phyloP scores from a whole-genome alignment of 495 filamentous ascomycete genomes.

The Aspergillus nanangensis region DNA sequence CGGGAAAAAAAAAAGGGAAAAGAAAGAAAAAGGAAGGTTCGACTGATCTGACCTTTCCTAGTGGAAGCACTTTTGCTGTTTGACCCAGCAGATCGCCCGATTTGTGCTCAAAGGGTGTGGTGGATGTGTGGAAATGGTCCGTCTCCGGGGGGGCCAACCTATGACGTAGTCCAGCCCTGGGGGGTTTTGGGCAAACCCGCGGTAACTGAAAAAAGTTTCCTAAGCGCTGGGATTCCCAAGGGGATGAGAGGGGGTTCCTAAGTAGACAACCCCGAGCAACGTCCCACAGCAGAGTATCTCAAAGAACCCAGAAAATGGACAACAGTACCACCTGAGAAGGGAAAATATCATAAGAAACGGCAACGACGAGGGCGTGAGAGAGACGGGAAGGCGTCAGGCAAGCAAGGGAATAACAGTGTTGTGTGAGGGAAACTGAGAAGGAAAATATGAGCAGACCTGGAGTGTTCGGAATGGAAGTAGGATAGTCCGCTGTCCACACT shows the following conservation, averaged over 20 bases:
- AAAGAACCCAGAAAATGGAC: too few species aligned
- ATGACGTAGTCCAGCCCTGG: slow-evolving; percentile 36
- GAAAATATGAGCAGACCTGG: slow-evolving; percentile 8
- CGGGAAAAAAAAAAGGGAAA: neutral
- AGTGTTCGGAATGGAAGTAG: slow-evolving; percentile 19
- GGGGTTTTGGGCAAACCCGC: slow-evolving; percentile 13
- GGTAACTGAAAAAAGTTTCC: slow-evolving; percentile 9
- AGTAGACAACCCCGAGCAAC: too few species aligned
- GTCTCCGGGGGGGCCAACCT: slow-evolving; percentile 25
- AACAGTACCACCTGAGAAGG: too few species aligned
- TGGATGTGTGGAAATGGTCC: slow-evolving; percentile 21
- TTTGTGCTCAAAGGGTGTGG: slow-evolving; percentile 17
- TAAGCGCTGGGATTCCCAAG: too few species aligned
- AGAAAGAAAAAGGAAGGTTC: slow-evolving; percentile 18
- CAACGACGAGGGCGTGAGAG: too few species aligned
- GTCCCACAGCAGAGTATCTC: too few species aligned
- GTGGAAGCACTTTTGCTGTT: slow-evolving; percentile 12
- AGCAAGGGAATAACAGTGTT: too few species aligned
- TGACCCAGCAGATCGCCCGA: slow-evolving; percentile 28
- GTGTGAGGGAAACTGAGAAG: too few species aligned
- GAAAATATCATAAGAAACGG: too few species aligned
- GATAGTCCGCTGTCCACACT: slow-evolving; percentile 17
- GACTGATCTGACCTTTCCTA: slow-evolving; percentile 23
- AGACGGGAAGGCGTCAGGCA: too few species aligned
- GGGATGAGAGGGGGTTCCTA: too few species aligned